Base-by-base conservation (phyloP, 176 grass and related monocot species). In the Cymbopogon citratus region DNA sequence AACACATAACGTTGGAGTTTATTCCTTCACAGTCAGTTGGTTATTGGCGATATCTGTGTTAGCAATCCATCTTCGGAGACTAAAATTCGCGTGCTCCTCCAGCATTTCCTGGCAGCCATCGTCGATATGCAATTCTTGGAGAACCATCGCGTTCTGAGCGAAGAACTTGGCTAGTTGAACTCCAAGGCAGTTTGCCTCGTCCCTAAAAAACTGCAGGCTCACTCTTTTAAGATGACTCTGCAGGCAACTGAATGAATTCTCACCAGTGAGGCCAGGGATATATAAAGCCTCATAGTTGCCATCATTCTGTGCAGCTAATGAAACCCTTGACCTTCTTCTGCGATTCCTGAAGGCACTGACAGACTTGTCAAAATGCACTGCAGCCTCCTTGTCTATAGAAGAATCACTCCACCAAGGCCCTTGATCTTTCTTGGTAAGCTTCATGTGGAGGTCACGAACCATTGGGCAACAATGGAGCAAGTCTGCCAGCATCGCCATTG, bases 381-480 rank as follows among this genome's bases (percentile, higher is more conserved):
- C 1, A 12, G 1, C 28, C 9, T 4, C 43, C 40, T 19, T 8
- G 25, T 23, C 18, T 2, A 24, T 15, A 15, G 12, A 33, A 33
- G 13, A 33, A 5, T 33, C 31, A 33, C 6, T 0, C 0, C 0
- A 0, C 5, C 18, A 4, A 3, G 7, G 1, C 1, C 0, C 1
- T 27, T 45, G 8, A 45, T 49, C 1, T 18, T 3, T 3, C 29
- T 19, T 29, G 4, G 4, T 63, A 16, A 35, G 1, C 35, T 45
- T 78, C 23, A 78, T 38, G 13, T 24, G 75, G 36, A 77, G n/a
- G 38, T 77, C 35, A 43, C 23, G 14, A 19, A 77, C 14, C 8
- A 40, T 9, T 43, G 56, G 36, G 56, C 7, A 77, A 12, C 7
- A 77, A 27, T 63, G n/a, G 3, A 77, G 75, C 13, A 77, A 26